Conservation (phyloP, 2,329 filamentous ascomycete species). For the Trichoderma afroharzianum region DNA sequence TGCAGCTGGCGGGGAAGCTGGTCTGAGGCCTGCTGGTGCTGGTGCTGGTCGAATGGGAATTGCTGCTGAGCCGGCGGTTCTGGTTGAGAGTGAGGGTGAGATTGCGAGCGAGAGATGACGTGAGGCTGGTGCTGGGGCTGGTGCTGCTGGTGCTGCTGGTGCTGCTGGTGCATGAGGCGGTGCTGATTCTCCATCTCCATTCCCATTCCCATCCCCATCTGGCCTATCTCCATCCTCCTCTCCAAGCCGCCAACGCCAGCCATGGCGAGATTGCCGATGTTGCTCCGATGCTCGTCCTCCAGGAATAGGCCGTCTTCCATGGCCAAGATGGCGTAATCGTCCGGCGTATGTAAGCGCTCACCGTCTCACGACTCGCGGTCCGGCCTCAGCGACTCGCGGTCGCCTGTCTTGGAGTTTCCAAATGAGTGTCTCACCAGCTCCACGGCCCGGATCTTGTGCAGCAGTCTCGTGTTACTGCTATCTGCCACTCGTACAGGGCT, state of each 20-base stretch:
- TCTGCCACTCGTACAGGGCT: background rate
- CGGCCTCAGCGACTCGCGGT: background rate
- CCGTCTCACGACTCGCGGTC: background rate
- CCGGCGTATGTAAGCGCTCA: background rate
- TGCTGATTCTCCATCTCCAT: background rate
- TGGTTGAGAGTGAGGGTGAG: background rate
- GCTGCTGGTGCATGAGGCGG: background rate
- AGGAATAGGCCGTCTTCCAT: background rate
- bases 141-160: slow-evolving; percentile 8
- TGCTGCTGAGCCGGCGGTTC: background rate
- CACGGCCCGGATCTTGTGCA: background rate
- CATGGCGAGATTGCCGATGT: background rate
- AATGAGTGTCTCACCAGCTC: background rate
- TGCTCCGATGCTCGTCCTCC: background rate
- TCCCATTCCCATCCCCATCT: background rate
- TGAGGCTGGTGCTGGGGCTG: background rate
- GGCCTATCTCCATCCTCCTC: background rate
- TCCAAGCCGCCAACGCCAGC: background rate
- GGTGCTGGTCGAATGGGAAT: background rate
- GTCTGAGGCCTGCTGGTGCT: background rate
- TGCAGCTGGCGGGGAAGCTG: slow-evolving; percentile 3
- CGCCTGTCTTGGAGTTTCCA: background rate
- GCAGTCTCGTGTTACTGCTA: background rate
- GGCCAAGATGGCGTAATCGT: background rate
- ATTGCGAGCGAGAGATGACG: background rate